These are phyloP conservation scores for Berberis thunbergii DNA, from an alignment of 164 flowering plant species.

Conservation along the genomic window DNA sequence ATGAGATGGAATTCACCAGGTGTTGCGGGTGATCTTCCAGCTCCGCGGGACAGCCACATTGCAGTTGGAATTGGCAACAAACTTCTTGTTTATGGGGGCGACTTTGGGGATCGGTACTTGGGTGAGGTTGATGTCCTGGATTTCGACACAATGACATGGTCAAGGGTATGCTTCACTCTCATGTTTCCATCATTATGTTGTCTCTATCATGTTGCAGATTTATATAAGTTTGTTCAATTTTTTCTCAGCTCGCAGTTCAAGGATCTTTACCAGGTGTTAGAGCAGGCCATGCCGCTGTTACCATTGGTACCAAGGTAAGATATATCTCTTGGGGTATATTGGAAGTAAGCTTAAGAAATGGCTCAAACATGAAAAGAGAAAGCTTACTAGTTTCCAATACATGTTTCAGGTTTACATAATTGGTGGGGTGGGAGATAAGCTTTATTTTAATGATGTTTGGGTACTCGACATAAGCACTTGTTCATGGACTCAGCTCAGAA, in stretches of 20 bases:
- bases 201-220: neutral
- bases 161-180: constrained; percentile 39
- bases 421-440: constrained; percentile 93
- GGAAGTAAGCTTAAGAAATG: neutral
- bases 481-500: constrained; percentile 64
- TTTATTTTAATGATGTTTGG: constrained; percentile 85
- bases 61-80: constrained; percentile 52
- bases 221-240: neutral
- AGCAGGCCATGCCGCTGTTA: constrained; percentile 85
- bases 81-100: constrained; percentile 85
- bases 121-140: constrained; percentile 73
- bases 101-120: constrained; percentile 76
- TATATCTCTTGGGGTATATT: neutral
- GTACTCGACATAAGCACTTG: constrained; percentile 46
- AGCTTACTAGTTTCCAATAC: neutral
- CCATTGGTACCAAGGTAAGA: constrained; percentile 65
- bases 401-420: constrained; percentile 59
- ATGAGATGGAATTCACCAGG: constrained; percentile 71
- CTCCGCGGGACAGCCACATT: constrained; percentile 84
- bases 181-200: neutral
- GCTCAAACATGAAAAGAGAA: neutral
- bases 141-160: constrained; percentile 60
- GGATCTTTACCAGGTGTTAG: constrained; percentile 78
- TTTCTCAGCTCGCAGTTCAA: constrained; percentile 43
- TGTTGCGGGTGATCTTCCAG: constrained; percentile 63